Base-by-base conservation (phyloP, 2,329 filamentous ascomycete species). In the Hypocreales sp. region DNA sequence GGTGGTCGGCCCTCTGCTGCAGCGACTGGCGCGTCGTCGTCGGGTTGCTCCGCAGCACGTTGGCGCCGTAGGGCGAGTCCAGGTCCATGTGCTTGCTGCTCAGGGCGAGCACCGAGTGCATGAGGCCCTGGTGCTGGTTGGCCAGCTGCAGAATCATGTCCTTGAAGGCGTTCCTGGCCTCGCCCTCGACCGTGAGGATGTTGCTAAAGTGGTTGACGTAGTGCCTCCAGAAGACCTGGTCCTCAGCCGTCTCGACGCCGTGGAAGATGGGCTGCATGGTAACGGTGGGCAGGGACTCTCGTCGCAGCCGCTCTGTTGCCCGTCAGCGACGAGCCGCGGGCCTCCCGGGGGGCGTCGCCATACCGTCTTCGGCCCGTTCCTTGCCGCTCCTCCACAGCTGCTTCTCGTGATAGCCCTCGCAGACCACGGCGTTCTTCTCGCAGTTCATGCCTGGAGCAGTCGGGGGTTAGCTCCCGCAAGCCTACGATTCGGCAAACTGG, bases 361-460 rank as follows among this genome's bases (percentile, higher is more conserved):
- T 57, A 71, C 69, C 68, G 56, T 82, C 73, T 56, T 79, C 74
- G 19, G 71, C 65, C 45, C 65, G 77, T 49, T 87, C 79, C 46
- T 72, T 82, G 16, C 83, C 82, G 44, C 81, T 86, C 50, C 76
- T 82, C 84, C 84, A 93, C 28, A 83, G 68, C 32, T 81, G 78
- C 47, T 83, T 83, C 35, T 82, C 78, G 27, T 81, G 80, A 45
- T 92, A 93, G 9, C 84, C 84, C 53, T 92, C 83, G 46, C 84
- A 93, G 9, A 86, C 72, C 9, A 92, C 81, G 7, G 83, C 82
- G 48, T 92, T 93, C 62, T 92, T 93, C 54, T 90, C 78, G 45
- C 84, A 93, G 42, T 92, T 92, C 51, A 82, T 64, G 41, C 80
- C 78, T 83, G 31, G 27, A 34, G 15, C 18, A 26, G 19, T 15